Evolutionary conservation across 352 stramenopile genomes (phyloP).

Genomic region (Phytophthora capsici): DNA sequence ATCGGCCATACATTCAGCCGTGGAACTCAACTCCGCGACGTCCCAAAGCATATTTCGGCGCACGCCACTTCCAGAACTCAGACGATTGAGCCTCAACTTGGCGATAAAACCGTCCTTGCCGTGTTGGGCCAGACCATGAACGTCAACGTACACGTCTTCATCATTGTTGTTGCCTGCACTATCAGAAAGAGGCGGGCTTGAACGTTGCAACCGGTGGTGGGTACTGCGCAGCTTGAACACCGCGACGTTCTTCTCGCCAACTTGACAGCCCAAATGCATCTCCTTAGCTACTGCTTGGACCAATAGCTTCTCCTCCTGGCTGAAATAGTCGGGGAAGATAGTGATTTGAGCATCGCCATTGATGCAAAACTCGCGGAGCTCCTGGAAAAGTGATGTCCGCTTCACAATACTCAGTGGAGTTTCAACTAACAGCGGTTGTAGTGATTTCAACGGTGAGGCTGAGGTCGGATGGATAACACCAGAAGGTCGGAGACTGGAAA

Average conservation of each 20-base stretch:
- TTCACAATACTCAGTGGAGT: constrained; percentile 34
- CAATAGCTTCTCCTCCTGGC: constrained; percentile 56
- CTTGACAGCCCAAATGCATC: constrained; percentile 64
- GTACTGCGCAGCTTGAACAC: constrained; percentile 59
- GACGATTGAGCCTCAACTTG: constrained; percentile 54
- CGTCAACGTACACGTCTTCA: constrained; percentile 77
- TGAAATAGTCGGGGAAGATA: constrained; percentile 77
- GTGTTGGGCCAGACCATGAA: constrained; percentile 70
- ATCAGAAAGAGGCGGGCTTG: not conserved
- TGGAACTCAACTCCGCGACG: constrained; percentile 61
- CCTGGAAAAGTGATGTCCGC: constrained; percentile 55
- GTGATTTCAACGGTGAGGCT: constrained; percentile 12
- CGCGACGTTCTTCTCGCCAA: constrained; percentile 64
- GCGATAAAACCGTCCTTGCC: constrained; percentile 81
- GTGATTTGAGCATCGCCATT: constrained; percentile 57
- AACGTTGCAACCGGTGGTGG: constrained; percentile 24
- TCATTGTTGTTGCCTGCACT: constrained; percentile 10
- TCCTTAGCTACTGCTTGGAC: constrained; percentile 56
- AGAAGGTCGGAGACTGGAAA: constrained; percentile 23
- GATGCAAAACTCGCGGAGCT: constrained; percentile 63
- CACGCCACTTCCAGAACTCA: constrained; percentile 66
- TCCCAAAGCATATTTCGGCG: constrained; percentile 84
- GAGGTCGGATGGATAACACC: constrained; percentile 11
- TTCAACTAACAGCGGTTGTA: constrained; percentile 11
- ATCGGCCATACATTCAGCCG: constrained; percentile 58